These are phyloP conservation scores for Pyricularia grisea DNA, from an alignment of 2,329 filamentous ascomycete species.

Conservation along the genomic window DNA sequence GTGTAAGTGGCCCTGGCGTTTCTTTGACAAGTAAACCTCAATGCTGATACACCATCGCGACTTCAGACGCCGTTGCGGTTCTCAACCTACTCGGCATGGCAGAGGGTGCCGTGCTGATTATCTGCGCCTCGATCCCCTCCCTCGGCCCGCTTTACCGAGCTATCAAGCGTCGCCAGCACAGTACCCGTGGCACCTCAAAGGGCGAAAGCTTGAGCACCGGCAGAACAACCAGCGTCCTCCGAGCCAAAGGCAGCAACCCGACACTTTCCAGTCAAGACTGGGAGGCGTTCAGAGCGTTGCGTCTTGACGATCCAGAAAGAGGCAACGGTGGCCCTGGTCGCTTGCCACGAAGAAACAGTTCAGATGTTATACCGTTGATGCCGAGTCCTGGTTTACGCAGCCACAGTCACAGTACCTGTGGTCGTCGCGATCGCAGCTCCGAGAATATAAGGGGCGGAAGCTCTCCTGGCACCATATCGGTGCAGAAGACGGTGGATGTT, in stretches of 20 bases:
- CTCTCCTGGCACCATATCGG: not conserved
- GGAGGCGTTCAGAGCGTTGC: not conserved
- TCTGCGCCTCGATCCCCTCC: slow-evolving; percentile 19
- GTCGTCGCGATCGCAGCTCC: not conserved
- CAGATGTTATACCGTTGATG: not conserved
- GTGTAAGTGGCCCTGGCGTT: slow-evolving; percentile 13
- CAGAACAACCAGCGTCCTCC: not conserved
- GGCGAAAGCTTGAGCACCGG: not conserved
- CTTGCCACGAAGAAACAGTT: not conserved
- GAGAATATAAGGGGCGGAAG: not conserved
- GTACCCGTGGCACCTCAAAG: not conserved
- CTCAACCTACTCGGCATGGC: slow-evolving; percentile 18
- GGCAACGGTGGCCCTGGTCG: not conserved
- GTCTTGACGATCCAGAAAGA: not conserved
- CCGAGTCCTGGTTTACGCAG: not conserved
- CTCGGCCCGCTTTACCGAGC: slow-evolving; percentile 17
- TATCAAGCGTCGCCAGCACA: not conserved
- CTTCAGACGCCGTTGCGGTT: slow-evolving; percentile 15
- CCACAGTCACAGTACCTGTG: not conserved
- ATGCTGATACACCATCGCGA: slow-evolving; percentile 1
- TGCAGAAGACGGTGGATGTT: not conserved
- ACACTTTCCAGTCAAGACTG: not conserved
- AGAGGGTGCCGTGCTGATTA: slow-evolving; percentile 11
- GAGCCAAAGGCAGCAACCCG: not conserved
- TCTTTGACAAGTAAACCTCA: not conserved